These are phyloP conservation scores for Carex littledalei DNA, from an alignment of 176 grass and related monocot species.

Conservation along the genomic window DNA sequence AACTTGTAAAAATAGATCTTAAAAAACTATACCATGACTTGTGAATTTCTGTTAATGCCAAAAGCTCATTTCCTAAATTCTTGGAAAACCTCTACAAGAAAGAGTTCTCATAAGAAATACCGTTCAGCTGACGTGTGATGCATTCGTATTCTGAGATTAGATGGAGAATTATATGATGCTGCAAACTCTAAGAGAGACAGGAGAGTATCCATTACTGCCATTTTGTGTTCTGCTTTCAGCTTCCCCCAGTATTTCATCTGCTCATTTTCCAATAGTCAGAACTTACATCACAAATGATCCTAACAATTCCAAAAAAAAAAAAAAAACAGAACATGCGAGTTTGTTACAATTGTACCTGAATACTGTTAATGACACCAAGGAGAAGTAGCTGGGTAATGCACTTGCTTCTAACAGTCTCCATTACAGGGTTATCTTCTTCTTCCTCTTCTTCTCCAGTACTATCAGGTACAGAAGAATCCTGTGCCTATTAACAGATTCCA, in stretches of 20 bases:
- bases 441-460: constrained; percentile 65
- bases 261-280: constrained; percentile 25
- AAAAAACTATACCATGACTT: neutral
- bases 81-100: neutral
- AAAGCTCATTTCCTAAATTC: neutral
- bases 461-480: constrained; percentile 46
- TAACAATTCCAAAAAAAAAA: neutral
- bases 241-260: constrained; percentile 92
- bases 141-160: constrained; percentile 92
- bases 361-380: constrained; percentile 79
- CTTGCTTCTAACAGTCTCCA: constrained; percentile 95
- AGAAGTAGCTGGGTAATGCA: constrained; percentile 92
- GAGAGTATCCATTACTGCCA: constrained; percentile 86
- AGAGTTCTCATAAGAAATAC: constrained; percentile 27
- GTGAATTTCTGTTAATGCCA: neutral
- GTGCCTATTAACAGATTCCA: constrained; percentile 40
- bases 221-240: constrained; percentile 63
- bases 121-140: constrained; percentile 82
- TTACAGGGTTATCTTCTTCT: constrained; percentile 61
- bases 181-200: constrained; percentile 95
- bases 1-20: neutral
- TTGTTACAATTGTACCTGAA: constrained; percentile 58
- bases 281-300: neutral
- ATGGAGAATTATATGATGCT: constrained; percentile 90
- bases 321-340: neutral